A percentile compares a stretch with the other conserved stretches of the same genome.
These are phyloP conservation scores for Umbelopsis isabellina DNA, from an alignment of 192 early-diverging fungal genomes.

Conservation along the genomic window DNA sequence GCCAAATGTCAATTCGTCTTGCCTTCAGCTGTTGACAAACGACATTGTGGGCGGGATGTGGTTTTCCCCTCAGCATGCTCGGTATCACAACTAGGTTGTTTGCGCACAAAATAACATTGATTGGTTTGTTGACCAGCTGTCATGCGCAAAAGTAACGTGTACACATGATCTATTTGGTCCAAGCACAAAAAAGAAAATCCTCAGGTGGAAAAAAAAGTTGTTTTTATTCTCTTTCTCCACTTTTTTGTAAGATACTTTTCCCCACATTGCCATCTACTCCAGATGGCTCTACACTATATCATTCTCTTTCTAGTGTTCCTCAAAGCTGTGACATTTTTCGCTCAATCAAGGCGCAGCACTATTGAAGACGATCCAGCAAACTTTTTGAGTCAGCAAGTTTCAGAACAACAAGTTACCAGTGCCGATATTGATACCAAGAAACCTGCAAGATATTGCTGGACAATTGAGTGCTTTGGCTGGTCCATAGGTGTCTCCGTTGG, in stretches of 20 bases:
- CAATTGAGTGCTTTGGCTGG: constrained; percentile 10
- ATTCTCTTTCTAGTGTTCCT: constrained; percentile 19
- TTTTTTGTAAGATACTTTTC: neutral
- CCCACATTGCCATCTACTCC: neutral
- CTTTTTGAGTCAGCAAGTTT: constrained; percentile 3
- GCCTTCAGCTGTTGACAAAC: neutral
- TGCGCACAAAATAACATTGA: neutral
- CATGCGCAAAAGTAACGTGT: constrained; percentile 1
- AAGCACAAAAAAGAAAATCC: neutral
- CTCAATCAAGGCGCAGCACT: neutral
- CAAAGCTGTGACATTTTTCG: constrained; percentile 16
- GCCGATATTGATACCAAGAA: neutral
- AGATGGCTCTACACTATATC: constrained; percentile 22
- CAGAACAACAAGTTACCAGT: neutral
- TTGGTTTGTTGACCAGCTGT: constrained; percentile 11
- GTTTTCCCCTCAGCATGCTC: neutral
- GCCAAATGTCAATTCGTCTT: neutral
- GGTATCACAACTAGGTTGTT: neutral
- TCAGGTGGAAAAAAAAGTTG: neutral
- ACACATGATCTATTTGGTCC: constrained; percentile 17
- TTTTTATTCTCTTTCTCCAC: neutral
- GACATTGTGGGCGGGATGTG: neutral
- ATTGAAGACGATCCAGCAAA: neutral
- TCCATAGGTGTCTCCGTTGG: constrained; percentile 14
- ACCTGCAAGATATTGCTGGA: neutral